phyloP scores from a whole-genome alignment of 495 filamentous ascomycete genomes.

The Terfezia claveryi region DNA sequence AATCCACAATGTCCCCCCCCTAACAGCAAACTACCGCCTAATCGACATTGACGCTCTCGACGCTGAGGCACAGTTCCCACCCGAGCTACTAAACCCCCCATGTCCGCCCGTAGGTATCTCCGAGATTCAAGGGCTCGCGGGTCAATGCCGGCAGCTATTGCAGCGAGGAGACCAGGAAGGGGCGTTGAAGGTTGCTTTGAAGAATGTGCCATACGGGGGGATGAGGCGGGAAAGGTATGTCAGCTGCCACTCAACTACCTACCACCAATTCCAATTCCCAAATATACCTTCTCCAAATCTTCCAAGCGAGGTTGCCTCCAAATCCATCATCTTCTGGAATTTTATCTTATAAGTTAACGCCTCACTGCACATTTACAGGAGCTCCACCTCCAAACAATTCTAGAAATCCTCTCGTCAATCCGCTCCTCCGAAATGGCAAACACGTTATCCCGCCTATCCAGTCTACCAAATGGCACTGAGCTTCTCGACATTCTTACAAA shows the following conservation, averaged over 20 bases:
- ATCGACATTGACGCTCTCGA: conserved; percentile 59
- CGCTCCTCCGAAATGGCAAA: conserved; percentile 53
- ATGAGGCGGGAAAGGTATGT: conserved; percentile 23
- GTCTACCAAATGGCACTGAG: conserved; percentile 37
- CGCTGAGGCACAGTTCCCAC: conserved; percentile 49
- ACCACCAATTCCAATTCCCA: too few relatives aligned
- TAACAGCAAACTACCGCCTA: conserved; percentile 35
- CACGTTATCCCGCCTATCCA: conserved; percentile 39
- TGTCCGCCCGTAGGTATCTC: conserved; percentile 31
- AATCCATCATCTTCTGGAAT: too few relatives aligned
- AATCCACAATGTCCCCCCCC: conserved; percentile 1
- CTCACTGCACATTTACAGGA: conserved; percentile 23
- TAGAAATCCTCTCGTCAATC: conserved; percentile 51
- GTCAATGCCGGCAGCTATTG: conserved; percentile 39
- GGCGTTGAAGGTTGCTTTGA: conserved; percentile 39
- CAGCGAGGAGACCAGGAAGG: conserved; percentile 47
- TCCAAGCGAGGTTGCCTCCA: too few relatives aligned
- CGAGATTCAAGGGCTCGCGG: conserved; percentile 38
- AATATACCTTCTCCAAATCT: too few relatives aligned
- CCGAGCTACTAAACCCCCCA: conserved; percentile 39
- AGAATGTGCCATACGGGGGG: conserved; percentile 51
- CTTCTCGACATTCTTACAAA: conserved; percentile 36
- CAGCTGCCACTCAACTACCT: too few relatives aligned
- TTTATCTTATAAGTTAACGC: too few relatives aligned
- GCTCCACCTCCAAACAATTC: conserved; percentile 42